Percentiles rank a stretch among this genome's conserved stretches.
These are phyloP conservation scores for Abortiporus biennis DNA, from an alignment of 1,284 basidiomycete species.

Conservation along the genomic window DNA sequence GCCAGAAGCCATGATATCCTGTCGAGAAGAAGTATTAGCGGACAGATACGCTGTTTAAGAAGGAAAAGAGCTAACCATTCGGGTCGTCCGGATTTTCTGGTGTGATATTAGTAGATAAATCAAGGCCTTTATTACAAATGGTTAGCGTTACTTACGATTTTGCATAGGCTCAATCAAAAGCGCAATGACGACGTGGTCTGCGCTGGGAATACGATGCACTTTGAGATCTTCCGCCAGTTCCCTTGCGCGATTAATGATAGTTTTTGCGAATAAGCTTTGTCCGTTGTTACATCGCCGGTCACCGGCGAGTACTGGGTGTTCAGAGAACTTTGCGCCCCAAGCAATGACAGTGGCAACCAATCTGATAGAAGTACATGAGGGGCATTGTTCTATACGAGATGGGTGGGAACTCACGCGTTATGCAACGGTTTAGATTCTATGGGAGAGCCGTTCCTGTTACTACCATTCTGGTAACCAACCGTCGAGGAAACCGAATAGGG, in stretches of 20 bases:
- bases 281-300: constrained; percentile 69
- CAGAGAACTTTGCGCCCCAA: constrained; percentile 90
- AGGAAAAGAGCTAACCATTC: neutral
- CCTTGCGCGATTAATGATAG: constrained; percentile 72
- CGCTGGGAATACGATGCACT: constrained; percentile 73
- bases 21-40: constrained; percentile 1
- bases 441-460: neutral
- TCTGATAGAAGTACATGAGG: constrained; percentile 11
- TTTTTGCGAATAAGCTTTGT: constrained; percentile 73
- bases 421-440: constrained; percentile 10
- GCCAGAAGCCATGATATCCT: constrained; percentile 82
- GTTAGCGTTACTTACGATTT: constrained; percentile 71
- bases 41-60: neutral
- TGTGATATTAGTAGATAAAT: too few relatives aligned
- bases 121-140: too few relatives aligned
- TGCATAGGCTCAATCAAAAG: constrained; percentile 75
- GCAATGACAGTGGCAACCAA: constrained; percentile 86
- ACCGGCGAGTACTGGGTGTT: constrained; percentile 73
- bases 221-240: constrained; percentile 83
- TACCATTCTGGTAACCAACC: too few relatives aligned
- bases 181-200: constrained; percentile 77
- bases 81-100: constrained; percentile 8
- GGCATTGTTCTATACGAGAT: neutral
- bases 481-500: neutral
- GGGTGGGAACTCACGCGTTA: constrained; percentile 17